Evolutionary conservation across 805 yeast species (phyloP).

Genomic region (Millerago galiae): DNA sequence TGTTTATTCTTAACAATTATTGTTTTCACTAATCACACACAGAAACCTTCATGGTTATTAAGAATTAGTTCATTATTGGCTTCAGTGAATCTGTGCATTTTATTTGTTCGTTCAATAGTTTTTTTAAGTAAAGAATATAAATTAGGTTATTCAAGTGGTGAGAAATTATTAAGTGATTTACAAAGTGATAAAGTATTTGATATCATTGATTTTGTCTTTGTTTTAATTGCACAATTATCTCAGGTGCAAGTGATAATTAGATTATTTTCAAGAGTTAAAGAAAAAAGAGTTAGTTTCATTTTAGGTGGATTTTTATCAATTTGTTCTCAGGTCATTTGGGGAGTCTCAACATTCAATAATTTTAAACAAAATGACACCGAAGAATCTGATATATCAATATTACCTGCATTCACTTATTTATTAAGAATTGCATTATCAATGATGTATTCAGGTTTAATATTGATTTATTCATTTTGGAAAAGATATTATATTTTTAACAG

Average conservation of each 20-base stretch:
- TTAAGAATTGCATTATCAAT: slow-evolving; percentile 66
- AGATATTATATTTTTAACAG: slow-evolving; percentile 43
- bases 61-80: slow-evolving; percentile 45
- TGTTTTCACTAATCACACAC: slow-evolving; percentile 58
- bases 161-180: slow-evolving; percentile 37
- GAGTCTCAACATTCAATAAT: slow-evolving; percentile 45
- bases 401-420: slow-evolving; percentile 71
- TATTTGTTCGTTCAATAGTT: slow-evolving; percentile 42
- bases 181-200: slow-evolving; percentile 40
- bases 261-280: slow-evolving; percentile 59
- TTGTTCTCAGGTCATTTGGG: slow-evolving; percentile 64
- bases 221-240: slow-evolving; percentile 51
- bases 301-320: slow-evolving; percentile 50
- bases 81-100: slow-evolving; percentile 46
- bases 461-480: slow-evolving; percentile 48
- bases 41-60: slow-evolving; percentile 50
- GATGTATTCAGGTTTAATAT: slow-evolving; percentile 58
- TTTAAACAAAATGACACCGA: slow-evolving; percentile 17
- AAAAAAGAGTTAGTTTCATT: slow-evolving; percentile 55
- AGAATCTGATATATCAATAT: slow-evolving; percentile 40
- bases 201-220: slow-evolving; percentile 51
- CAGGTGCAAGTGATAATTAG: slow-evolving; percentile 71
- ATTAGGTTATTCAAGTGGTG: slow-evolving; percentile 33
- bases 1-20: slow-evolving; percentile 57
- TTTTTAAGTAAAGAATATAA: slow-evolving; percentile 42